phyloP scores from a whole-genome alignment of 2,329 filamentous ascomycete genomes.

The Neofusicoccum cordaticola region DNA sequence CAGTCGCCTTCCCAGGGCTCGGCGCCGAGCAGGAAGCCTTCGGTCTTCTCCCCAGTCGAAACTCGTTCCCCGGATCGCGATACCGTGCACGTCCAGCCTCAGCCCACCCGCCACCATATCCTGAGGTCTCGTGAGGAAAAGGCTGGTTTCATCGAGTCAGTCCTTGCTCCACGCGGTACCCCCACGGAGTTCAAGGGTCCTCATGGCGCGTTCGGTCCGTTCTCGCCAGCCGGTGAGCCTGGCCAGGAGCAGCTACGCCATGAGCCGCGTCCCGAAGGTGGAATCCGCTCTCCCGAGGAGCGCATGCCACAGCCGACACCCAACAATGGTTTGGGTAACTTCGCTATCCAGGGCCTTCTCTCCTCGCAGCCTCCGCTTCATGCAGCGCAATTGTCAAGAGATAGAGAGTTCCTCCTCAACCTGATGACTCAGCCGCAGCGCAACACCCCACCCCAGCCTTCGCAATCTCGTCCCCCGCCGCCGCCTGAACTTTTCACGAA shows the following conservation, averaged over 20 bases:
- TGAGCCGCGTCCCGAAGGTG: not conserved
- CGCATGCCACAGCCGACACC: not conserved
- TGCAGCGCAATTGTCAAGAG: constrained; percentile 50
- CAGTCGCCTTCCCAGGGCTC: constrained; percentile 17
- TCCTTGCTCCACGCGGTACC: constrained; percentile 31
- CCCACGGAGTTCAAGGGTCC: constrained; percentile 30
- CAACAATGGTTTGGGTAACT: constrained; percentile 6
- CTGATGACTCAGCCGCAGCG: constrained; percentile 59
- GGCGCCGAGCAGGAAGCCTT: constrained; percentile 1
- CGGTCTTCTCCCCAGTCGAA: constrained; percentile 2
- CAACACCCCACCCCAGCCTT: constrained; percentile 34
- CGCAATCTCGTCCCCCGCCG: constrained; percentile 18
- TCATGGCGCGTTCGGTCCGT: constrained; percentile 32
- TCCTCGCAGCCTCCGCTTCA: not conserved
- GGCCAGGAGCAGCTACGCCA: constrained; percentile 30
- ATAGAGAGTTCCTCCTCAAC: constrained; percentile 81
- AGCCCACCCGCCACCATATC: constrained; percentile 22
- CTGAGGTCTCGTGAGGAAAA: constrained; percentile 35
- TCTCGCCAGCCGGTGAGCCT: constrained; percentile 32
- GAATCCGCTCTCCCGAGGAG: constrained; percentile 9
- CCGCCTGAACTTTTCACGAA: constrained; percentile 26
- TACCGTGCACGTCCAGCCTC: constrained; percentile 13
- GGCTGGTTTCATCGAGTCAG: constrained; percentile 32
- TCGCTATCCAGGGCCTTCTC: constrained; percentile 11
- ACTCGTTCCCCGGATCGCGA: constrained; percentile 12